Evolutionary conservation across 2,329 filamentous ascomycete genomes (phyloP).

Genomic region (Helminthosporium solani): DNA sequence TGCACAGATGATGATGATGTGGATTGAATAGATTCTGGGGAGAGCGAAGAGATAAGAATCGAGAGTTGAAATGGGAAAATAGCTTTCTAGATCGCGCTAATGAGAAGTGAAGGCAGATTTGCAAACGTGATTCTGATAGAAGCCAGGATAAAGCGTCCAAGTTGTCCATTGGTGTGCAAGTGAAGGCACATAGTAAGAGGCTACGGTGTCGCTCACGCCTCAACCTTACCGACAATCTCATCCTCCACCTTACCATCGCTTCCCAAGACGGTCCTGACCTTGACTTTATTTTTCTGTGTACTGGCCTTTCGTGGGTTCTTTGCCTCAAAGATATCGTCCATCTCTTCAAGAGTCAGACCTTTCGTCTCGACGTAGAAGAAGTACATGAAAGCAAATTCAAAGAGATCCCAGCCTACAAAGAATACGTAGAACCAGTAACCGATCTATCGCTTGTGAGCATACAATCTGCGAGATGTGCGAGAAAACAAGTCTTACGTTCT

Average conservation of each 20-base stretch:
- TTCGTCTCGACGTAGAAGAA: constrained; percentile 31
- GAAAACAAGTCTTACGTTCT: constrained; percentile 47
- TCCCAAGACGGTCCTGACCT: constrained; percentile 16
- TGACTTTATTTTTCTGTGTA: constrained; percentile 20
- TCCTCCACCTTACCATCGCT: constrained; percentile 34
- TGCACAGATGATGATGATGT: too few relatives aligned
- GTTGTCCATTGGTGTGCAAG: too few relatives aligned
- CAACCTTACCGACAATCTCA: constrained; percentile 18
- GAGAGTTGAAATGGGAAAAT: too few relatives aligned
- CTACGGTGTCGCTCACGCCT: neutral
- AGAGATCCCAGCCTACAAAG: constrained; percentile 24
- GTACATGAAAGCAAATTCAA: constrained; percentile 26
- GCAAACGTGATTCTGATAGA: too few relatives aligned
- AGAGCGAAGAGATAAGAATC: too few relatives aligned
- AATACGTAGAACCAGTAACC: constrained; percentile 30
- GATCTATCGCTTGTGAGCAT: constrained; percentile 14
- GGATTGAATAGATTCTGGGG: too few relatives aligned
- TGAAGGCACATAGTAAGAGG: neutral
- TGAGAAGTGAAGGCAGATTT: too few relatives aligned
- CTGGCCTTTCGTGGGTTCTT: constrained; percentile 26
- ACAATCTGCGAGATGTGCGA: neutral
- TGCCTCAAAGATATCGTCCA: constrained; percentile 26
- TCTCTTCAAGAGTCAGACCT: constrained; percentile 24
- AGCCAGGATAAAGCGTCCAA: too few relatives aligned
- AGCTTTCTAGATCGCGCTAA: too few relatives aligned